These are phyloP conservation scores for Yarrowia galli DNA, from an alignment of 1,139 yeast genomes.

Conservation along the genomic window DNA sequence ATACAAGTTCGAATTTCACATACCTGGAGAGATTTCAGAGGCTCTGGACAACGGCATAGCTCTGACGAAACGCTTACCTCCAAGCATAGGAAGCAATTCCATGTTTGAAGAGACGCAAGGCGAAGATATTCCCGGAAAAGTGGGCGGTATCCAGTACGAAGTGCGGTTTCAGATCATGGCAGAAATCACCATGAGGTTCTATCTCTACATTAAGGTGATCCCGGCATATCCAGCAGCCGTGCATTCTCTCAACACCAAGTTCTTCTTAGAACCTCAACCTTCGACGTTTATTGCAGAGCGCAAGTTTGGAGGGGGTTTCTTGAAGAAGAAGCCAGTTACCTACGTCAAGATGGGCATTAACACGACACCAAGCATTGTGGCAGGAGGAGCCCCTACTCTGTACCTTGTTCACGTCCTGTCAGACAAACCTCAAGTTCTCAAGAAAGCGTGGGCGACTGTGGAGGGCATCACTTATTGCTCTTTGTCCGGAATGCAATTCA, in stretches of 20 bases:
- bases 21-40: conserved; percentile 23
- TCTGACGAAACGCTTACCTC: conserved; percentile 11
- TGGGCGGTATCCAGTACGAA: conserved; percentile 26
- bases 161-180: conserved; percentile 33
- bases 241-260: conserved; percentile 29
- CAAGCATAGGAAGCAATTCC: conserved; percentile 26
- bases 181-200: conserved; percentile 22
- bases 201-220: conserved; percentile 14
- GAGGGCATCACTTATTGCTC: conserved; percentile 26
- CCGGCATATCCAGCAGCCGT: conserved; percentile 28
- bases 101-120: conserved; percentile 28
- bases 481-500: conserved; percentile 28
- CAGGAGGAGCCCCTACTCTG: conserved; percentile 31
- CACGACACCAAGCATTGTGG: conserved; percentile 24
- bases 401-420: conserved; percentile 13
- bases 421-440: conserved; percentile 14
- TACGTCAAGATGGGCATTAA: conserved; percentile 19
- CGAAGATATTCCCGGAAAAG: conserved; percentile 22
- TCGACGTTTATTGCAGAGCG: conserved; percentile 17
- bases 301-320: conserved; percentile 25
- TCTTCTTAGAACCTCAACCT: conserved; percentile 22
- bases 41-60: conserved; percentile 28
- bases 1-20: conserved; percentile 25
- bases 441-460: conserved; percentile 18
- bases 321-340: conserved; percentile 19